Conservation (phyloP, 2,329 filamentous ascomycete species). For the Verticillium zaregamsianum region DNA sequence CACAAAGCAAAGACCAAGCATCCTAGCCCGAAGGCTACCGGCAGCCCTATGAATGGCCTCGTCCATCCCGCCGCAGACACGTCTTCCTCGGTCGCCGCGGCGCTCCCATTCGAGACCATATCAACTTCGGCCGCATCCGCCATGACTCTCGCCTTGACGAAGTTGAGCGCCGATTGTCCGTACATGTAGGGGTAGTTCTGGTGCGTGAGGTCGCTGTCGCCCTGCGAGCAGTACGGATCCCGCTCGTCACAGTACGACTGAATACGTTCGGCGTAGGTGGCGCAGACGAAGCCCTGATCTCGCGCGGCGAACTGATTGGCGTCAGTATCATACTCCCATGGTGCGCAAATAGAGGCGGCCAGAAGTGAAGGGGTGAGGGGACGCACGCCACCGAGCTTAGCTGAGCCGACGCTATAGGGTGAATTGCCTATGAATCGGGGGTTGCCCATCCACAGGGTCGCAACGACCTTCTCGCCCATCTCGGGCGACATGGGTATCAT, state of each 20-base stretch:
- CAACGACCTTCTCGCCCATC: constrained; percentile 48
- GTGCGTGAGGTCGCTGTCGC: constrained; percentile 55
- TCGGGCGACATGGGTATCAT: constrained; percentile 34
- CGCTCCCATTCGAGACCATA: neutral
- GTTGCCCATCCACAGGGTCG: constrained; percentile 57
- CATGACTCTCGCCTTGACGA: constrained; percentile 40
- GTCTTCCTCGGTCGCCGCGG: neutral
- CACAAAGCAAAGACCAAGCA: neutral
- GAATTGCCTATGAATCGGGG: constrained; percentile 48
- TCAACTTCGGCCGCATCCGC: neutral
- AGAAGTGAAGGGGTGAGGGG: neutral
- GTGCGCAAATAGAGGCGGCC: neutral
- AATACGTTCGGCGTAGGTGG: constrained; percentile 45
- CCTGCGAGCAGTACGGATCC: constrained; percentile 65
- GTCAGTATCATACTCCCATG: neutral
- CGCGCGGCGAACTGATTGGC: constrained; percentile 53
- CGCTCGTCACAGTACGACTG: constrained; percentile 61
- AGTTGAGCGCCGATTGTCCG: constrained; percentile 52
- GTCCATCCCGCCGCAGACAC: neutral
- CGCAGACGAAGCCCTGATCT: constrained; percentile 52
- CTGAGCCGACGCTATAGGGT: constrained; percentile 55
- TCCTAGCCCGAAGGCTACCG: neutral
- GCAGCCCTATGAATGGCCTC: neutral
- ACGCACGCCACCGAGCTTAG: constrained; percentile 49
- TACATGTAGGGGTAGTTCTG: constrained; percentile 62